phyloP scores from a whole-genome alignment of 805 yeast genomes.

The Wickerhamiella shivajii region DNA sequence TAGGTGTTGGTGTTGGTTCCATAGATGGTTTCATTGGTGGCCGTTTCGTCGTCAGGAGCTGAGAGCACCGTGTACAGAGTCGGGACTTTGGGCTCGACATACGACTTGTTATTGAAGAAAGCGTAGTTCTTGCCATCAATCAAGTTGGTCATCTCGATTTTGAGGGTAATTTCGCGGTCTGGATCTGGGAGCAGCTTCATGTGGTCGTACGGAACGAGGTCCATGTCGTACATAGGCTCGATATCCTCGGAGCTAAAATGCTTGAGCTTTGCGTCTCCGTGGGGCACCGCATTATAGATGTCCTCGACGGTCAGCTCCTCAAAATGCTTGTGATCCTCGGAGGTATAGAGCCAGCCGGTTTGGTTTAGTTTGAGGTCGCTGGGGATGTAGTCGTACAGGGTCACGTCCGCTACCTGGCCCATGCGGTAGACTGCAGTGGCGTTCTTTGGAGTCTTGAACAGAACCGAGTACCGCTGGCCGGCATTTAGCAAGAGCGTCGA shows the following conservation, averaged over 20 bases:
- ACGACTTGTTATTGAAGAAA: conserved; percentile 78
- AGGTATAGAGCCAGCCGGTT: conserved; percentile 48
- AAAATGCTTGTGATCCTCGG: conserved; percentile 10
- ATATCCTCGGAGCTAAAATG: conserved; percentile 29
- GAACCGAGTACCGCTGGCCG: conserved; percentile 82
- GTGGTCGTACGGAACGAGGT: conserved; percentile 47
- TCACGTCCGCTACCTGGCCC: conserved; percentile 65
- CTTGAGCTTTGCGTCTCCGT: conserved; percentile 9
- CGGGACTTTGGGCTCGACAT: conserved; percentile 72
- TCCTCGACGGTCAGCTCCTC: conserved; percentile 38
- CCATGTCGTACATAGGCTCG: conserved; percentile 59
- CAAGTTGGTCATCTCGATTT: conserved; percentile 73
- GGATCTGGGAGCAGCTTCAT: conserved; percentile 47
- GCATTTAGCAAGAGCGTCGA: conserved; percentile 62
- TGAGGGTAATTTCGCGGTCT: conserved; percentile 49
- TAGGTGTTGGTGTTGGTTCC: conserved; percentile 70
- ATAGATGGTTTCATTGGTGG: conserved; percentile 45
- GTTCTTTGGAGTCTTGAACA: conserved; percentile 55
- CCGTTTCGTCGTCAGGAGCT: conserved; percentile 35
- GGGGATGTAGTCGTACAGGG: conserved; percentile 69
- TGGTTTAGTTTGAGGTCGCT: conserved; percentile 49
- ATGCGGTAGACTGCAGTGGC: conserved; percentile 62
- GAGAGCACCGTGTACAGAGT: conserved; percentile 63
- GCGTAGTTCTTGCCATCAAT: conserved; percentile 85
- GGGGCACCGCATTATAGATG: conserved; percentile 33